Conservation (phyloP, 202 grass and related monocot genomes). For the Elaeis oleifera region DNA sequence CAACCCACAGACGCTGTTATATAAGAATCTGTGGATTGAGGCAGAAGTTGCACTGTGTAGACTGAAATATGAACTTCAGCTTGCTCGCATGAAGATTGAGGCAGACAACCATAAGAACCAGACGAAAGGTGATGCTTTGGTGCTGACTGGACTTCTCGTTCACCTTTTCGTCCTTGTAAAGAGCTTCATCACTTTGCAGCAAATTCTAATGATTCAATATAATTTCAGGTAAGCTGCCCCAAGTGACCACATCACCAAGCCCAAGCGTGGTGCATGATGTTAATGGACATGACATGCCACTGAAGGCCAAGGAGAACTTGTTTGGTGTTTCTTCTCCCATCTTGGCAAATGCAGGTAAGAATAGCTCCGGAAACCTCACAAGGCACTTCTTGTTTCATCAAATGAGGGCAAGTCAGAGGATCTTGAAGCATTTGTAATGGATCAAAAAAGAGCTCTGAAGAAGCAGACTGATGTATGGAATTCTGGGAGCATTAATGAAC, state of each 20-base stretch:
- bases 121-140: slow-evolving; percentile 13
- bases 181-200: too few species aligned
- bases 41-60: slow-evolving; percentile 41
- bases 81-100: slow-evolving; percentile 28
- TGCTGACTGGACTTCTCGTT: too few species aligned
- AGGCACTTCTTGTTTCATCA: neutral
- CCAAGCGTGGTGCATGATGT: neutral
- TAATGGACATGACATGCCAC: neutral
- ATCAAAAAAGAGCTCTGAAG: slow-evolving; percentile 1
- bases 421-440: slow-evolving; percentile 7
- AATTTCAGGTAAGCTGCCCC: neutral
- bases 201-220: neutral
- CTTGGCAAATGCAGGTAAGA: neutral
- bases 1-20: slow-evolving; percentile 31
- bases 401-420: neutral
- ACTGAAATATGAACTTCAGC: slow-evolving; percentile 64
- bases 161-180: too few species aligned
- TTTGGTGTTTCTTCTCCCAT: neutral
- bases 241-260: neutral
- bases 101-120: slow-evolving; percentile 34
- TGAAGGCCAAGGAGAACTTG: neutral
- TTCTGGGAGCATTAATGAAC: neutral
- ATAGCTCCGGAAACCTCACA: neutral
- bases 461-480: neutral
- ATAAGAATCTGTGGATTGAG: slow-evolving; percentile 60